Evolutionary conservation across 2,329 filamentous ascomycete genomes (phyloP), one percentile per base, ranked within the genome.

Genomic region (Fusarium dimerum): DNA sequence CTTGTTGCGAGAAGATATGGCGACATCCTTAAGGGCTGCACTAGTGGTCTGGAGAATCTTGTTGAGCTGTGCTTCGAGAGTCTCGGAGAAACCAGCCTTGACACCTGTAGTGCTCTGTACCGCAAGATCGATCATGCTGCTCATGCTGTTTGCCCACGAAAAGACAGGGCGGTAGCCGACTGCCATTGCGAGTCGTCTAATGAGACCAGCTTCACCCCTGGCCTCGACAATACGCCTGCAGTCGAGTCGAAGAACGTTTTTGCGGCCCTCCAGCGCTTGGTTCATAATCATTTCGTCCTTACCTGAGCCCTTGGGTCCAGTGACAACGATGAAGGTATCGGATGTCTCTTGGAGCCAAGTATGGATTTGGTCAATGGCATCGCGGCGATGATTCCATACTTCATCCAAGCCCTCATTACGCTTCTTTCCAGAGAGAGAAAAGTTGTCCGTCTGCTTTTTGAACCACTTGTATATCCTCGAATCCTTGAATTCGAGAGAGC

Each of bases 161-260:
- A 99, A 99, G 0, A 99, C 85, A 0, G 94, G 94, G 9, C 89
- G 81, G 68, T 97, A 97, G 9, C 94, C 93, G 45, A 97, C 92
- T 58, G 92, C 85, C 2, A 78, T 75, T 1, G 93, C 94, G 6
- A 94, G 86, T 40, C 88, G 86, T 54, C 84, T 84, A 64, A 99
- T 96, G 1, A 90, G 96, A 3, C 86, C 84, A 8, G 87, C 86
- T 66, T 99, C 94, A 6, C 94, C 92, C 49, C 89, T 85, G 1
- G 93, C 92, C 71, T 97, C 93, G 53, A 93, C 88, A 11, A 97
- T 90, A 1, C 89, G 88, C 69, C 96, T 96, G 76, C 93, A 97
- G 73, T 99, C 94, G 42, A 97, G 83, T 4, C 95, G 77, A 3
- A 97, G 76, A 43, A 93, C 90, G 59, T 95, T 86, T 57, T 84